phyloP scores from a whole-genome alignment of 495 filamentous ascomycete species.

The Penicillium arizonense region DNA sequence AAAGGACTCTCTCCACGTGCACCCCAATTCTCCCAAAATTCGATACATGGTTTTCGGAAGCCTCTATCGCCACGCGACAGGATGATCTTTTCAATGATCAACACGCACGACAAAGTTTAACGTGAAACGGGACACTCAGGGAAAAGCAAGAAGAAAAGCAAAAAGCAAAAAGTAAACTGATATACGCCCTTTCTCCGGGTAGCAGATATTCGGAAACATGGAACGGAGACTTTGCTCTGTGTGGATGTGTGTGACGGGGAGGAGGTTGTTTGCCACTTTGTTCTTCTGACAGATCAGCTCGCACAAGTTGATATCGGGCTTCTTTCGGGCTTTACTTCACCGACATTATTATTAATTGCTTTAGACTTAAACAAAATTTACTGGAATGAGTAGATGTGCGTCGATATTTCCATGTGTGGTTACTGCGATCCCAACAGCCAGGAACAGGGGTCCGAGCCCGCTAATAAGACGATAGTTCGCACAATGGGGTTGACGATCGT shows the following conservation, averaged over 20 bases:
- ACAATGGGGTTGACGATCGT: constrained; percentile 1
- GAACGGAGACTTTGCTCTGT: background rate
- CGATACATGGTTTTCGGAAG: no score
- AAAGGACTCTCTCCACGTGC: no score
- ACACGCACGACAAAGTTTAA: background rate
- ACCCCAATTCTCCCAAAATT: no score
- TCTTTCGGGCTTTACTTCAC: background rate
- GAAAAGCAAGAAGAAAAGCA: background rate
- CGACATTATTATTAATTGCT: background rate
- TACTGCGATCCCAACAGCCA: background rate
- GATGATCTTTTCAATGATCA: constrained; percentile 1
- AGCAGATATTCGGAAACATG: no score
- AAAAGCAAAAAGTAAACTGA: background rate
- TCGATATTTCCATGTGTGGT: no score
- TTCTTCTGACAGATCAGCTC: background rate
- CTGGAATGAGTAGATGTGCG: no score
- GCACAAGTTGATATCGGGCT: no score
- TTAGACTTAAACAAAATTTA: no score
- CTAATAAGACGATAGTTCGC: constrained; percentile 1
- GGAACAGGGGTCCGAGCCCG: constrained; percentile 7
- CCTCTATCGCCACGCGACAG: background rate
- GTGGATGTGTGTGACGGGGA: background rate
- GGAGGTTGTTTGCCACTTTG: constrained; percentile 12
- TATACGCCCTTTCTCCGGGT: no score
- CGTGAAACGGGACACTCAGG: no score